Conservation (phyloP, 805 yeast genomes). For the Candida taoyuanica region DNA sequence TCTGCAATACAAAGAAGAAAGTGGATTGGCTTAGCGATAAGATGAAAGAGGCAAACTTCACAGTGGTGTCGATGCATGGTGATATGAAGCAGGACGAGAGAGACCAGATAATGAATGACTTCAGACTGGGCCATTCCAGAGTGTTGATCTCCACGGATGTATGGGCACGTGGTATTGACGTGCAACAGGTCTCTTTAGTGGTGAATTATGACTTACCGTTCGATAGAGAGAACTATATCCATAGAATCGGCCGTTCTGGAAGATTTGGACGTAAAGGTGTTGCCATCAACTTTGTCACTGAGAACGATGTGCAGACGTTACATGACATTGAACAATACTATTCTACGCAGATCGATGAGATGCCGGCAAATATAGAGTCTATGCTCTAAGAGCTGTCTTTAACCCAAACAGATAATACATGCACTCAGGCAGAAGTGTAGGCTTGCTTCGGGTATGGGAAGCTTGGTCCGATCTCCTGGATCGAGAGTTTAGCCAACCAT, state of each 20-base stretch:
- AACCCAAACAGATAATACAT: no score
- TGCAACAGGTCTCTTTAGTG: slow-evolving; percentile 94
- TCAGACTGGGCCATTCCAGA: slow-evolving; percentile 89
- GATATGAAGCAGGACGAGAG: slow-evolving; percentile 95
- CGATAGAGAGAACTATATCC: slow-evolving; percentile 93
- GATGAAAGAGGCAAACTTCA: slow-evolving; percentile 75
- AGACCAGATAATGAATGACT: slow-evolving; percentile 92
- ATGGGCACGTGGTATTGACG: slow-evolving; percentile 98
- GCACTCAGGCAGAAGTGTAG: slow-evolving; percentile 19
- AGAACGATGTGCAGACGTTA: slow-evolving; percentile 68
- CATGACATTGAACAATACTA: slow-evolving; percentile 72
- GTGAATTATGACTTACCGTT: slow-evolving; percentile 92
- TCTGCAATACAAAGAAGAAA: slow-evolving; percentile 94
- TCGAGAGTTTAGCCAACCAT: slow-evolving; percentile 90
- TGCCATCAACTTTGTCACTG: slow-evolving; percentile 90
- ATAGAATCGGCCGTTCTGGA: slow-evolving; percentile 97
- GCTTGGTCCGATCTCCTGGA: slow-evolving; percentile 92
- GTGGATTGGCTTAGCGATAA: slow-evolving; percentile 86
- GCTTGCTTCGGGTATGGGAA: slow-evolving; percentile 52
- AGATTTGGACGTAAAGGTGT: slow-evolving; percentile 98
- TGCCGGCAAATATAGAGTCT: slow-evolving; percentile 72
- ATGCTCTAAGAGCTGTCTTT: no score
- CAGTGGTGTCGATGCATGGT: slow-evolving; percentile 95
- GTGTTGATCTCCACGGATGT: slow-evolving; percentile 94
- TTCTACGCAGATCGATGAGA: slow-evolving; percentile 68